These are phyloP conservation scores for Phytopythium oedochilum DNA, from an alignment of 352 stramenopile species.

Conservation along the genomic window DNA sequence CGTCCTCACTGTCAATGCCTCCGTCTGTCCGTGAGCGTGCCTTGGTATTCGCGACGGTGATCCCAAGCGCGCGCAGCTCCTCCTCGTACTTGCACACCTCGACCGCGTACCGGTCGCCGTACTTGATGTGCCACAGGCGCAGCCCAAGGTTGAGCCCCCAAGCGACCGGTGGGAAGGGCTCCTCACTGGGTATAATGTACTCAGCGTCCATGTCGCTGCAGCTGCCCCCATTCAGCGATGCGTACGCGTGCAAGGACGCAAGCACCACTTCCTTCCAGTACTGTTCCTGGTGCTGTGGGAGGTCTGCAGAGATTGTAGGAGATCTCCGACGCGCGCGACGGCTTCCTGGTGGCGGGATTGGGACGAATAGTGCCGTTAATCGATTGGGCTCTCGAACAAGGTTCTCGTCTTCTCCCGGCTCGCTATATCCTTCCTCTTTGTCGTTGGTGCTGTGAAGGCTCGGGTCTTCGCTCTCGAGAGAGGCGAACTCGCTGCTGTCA, in stretches of 20 bases:
- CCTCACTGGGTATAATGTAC: conserved; percentile 55
- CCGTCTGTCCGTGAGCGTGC: too few species aligned
- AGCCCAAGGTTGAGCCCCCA: conserved; percentile 74
- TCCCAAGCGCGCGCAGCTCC: conserved; percentile 31
- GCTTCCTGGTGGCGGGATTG: background rate
- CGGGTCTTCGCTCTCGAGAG: background rate
- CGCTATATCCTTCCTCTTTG: background rate
- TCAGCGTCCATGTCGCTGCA: conserved; percentile 51
- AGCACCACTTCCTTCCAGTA: conserved; percentile 78
- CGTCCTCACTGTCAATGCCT: background rate
- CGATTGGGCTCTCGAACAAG: background rate
- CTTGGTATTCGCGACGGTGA: conserved; percentile 16
- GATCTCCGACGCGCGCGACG: background rate
- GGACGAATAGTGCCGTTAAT: background rate
- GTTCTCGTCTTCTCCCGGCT: background rate
- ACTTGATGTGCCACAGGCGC: conserved; percentile 57
- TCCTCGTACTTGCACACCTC: conserved; percentile 54
- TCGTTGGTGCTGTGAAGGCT: background rate
- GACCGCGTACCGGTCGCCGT: conserved; percentile 58
- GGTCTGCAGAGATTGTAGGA: background rate
- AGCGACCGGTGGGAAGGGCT: conserved; percentile 44
- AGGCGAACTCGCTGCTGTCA: too few species aligned
- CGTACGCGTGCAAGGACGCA: conserved; percentile 53
- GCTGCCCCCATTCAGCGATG: conserved; percentile 29
- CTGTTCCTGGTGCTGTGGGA: conserved; percentile 48